Evolutionary conservation across 345 rosid species (phyloP).

Genomic region (Pugionium dolabratum): DNA sequence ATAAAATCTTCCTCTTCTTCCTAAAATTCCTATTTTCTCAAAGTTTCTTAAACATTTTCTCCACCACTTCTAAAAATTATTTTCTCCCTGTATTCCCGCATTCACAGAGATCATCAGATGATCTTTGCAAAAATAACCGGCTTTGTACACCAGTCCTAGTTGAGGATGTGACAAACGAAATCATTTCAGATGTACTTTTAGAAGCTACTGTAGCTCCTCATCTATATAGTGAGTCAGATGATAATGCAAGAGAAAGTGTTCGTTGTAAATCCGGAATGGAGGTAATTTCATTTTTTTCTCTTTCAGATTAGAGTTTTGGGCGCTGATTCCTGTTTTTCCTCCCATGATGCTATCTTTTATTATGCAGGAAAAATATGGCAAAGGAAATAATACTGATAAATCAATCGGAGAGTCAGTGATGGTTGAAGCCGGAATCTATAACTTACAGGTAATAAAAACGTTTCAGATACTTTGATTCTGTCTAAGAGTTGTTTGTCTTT

Average conservation of each 20-base stretch:
- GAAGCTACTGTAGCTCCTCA: slow-evolving; percentile 42
- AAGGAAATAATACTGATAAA: slow-evolving; percentile 36
- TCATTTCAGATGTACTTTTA: slow-evolving; percentile 33
- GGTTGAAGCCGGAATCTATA: slow-evolving; percentile 54
- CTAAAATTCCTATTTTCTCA: too few species aligned
- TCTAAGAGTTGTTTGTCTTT: background rate
- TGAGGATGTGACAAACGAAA: slow-evolving; percentile 57
- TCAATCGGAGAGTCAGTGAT: slow-evolving; percentile 45
- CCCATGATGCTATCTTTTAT: background rate
- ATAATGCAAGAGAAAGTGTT: slow-evolving; percentile 30
- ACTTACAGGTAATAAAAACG: slow-evolving; percentile 44
- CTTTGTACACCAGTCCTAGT: slow-evolving; percentile 36
- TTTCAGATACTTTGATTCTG: background rate
- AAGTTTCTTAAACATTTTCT: too few species aligned
- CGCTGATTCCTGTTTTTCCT: background rate
- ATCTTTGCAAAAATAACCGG: slow-evolving; percentile 20
- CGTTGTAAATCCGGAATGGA: slow-evolving; percentile 39
- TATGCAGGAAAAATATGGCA: slow-evolving; percentile 45
- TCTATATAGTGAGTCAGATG: slow-evolving; percentile 42
- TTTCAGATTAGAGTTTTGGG: background rate
- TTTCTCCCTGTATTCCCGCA: slow-evolving; percentile 11
- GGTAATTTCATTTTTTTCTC: slow-evolving; percentile 38
- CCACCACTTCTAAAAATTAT: too few species aligned
- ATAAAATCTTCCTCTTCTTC: too few species aligned
- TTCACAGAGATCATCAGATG: slow-evolving; percentile 18